Percentiles rank a stretch among this genome's conserved stretches.
These are phyloP conservation scores for Passalora sequoiae DNA, from an alignment of 2,329 filamentous ascomycete species.

Conservation along the genomic window DNA sequence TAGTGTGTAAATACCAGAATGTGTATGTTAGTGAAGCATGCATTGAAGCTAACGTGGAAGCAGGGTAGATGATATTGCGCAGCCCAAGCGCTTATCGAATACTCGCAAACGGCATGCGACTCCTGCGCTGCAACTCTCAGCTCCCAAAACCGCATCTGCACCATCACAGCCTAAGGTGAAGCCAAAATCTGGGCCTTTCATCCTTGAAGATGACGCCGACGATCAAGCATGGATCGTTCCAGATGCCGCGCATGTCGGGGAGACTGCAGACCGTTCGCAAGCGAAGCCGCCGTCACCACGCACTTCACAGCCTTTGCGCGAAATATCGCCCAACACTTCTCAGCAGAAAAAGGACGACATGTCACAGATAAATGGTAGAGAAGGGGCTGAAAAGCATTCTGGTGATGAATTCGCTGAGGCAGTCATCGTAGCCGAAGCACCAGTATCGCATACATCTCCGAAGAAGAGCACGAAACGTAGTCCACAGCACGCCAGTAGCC, in stretches of 20 bases:
- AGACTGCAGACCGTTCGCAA: no score
- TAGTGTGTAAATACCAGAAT: no score
- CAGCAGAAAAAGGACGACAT: conserved; percentile 5
- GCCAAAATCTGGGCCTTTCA: conserved; percentile 22
- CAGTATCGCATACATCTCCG: conserved; percentile 3
- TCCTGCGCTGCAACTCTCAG: conserved; percentile 28
- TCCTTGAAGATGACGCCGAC: conserved; percentile 28
- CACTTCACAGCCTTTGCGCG: conserved; percentile 22
- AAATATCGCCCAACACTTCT: conserved; percentile 28
- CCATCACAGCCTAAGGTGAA: conserved; percentile 1
- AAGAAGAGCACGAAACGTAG: conserved; percentile 8
- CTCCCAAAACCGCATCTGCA: conserved; percentile 1
- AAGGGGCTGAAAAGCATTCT: not conserved
- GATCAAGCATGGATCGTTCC: no score
- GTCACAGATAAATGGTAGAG: not conserved
- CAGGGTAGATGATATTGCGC: conserved; percentile 15
- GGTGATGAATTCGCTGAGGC: no score
- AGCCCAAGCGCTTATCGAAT: conserved; percentile 29
- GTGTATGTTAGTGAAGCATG: conserved; percentile 2
- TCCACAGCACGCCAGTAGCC: conserved; percentile 9
- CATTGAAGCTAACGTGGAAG: conserved; percentile 11
- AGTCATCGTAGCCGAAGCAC: not conserved
- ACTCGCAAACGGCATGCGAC: conserved; percentile 29
- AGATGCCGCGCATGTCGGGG: no score
- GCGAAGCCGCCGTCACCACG: conserved; percentile 7